Percentiles rank a stretch among this genome's conserved stretches.
phyloP scores from a whole-genome alignment of 257 asterid species.

The Plectranthus barbatus region DNA sequence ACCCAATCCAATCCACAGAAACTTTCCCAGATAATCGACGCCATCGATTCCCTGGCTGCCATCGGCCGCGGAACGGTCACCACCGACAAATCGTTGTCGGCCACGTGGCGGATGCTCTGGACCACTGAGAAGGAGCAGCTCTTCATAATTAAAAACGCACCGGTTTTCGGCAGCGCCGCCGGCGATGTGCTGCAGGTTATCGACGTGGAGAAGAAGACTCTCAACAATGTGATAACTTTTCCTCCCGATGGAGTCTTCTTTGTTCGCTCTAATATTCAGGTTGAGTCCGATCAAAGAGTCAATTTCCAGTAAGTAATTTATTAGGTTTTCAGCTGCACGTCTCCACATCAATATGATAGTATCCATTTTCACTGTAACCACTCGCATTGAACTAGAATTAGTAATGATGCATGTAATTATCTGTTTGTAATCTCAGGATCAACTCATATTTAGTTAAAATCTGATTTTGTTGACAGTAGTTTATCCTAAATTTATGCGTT shows the following conservation, averaged over 20 bases:
- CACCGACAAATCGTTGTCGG: constrained; percentile 46
- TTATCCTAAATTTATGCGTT: neutral
- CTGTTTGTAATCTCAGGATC: neutral
- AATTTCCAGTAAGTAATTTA: constrained; percentile 47
- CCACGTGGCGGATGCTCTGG: constrained; percentile 94
- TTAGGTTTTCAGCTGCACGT: neutral
- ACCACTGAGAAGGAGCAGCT: constrained; percentile 98
- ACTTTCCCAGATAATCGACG: constrained; percentile 52
- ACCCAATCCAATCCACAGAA: constrained; percentile 65
- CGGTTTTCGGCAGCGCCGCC: constrained; percentile 61
- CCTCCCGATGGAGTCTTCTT: constrained; percentile 93
- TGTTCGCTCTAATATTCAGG: constrained; percentile 72
- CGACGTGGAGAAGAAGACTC: constrained; percentile 46
- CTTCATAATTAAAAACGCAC: constrained; percentile 55
- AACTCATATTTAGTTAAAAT: neutral
- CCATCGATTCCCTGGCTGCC: constrained; percentile 54
- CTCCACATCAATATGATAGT: neutral
- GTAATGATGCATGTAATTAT: too few species aligned
- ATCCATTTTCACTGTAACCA: neutral
- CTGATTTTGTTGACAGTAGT: neutral
- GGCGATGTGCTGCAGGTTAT: constrained; percentile 90
- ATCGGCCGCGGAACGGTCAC: constrained; percentile 51
- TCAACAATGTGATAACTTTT: constrained; percentile 76
- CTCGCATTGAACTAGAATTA: neutral
- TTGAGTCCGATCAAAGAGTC: constrained; percentile 72